Evolutionary conservation across 2,329 filamentous ascomycete species (phyloP), one percentile per base, ranked within the genome.

Genomic region (Coniosporium tulheliwenetii): DNA sequence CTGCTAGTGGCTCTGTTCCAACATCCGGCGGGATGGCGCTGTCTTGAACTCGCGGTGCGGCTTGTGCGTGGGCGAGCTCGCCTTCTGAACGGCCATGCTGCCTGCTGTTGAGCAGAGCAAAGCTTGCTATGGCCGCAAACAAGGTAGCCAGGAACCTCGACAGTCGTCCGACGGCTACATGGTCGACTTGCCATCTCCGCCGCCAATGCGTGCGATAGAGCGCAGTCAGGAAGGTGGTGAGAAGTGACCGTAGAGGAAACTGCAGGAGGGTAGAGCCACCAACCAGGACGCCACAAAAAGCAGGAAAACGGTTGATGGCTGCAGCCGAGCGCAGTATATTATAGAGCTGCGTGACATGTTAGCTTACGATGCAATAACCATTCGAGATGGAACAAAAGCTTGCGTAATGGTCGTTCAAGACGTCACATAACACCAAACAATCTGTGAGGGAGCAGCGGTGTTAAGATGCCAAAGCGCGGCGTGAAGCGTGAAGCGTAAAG

Each of bases 281-380:
- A 13, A 72, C 59, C 12, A 73, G 55, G 16, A 64, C 48, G 36
- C 63, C 71, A 50, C 70, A 73, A 44, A 69, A 71, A 3, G 68
- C 58, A 30, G 70, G 67, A 45, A 74, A 72, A 39, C 64, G 62
- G 48, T 70, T 60, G 34, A 63, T 47, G 32, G 60, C 61, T 31
- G 67, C 48, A 19, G 64, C 56, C 44, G 55, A 52, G 32, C 52
- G 54, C 30, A 70, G 48, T 38, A 63, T 55, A 32, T 49, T 51
- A 36, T 47, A 46, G 37, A 67, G 44, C 66, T 69, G 43, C 36
- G 43, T 15, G 36, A 39, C n/a, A 35, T 33, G 32, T 33, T 7
- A 26, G 19, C 19, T 26, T 26, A 7, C 7, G 19, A 26, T 26
- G 19, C 4, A 26, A 26, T 7, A 7, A 7, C 4, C 7, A 3